Conservation (phyloP, 2,329 filamentous ascomycete genomes). For the Fusarium verticillioides region DNA sequence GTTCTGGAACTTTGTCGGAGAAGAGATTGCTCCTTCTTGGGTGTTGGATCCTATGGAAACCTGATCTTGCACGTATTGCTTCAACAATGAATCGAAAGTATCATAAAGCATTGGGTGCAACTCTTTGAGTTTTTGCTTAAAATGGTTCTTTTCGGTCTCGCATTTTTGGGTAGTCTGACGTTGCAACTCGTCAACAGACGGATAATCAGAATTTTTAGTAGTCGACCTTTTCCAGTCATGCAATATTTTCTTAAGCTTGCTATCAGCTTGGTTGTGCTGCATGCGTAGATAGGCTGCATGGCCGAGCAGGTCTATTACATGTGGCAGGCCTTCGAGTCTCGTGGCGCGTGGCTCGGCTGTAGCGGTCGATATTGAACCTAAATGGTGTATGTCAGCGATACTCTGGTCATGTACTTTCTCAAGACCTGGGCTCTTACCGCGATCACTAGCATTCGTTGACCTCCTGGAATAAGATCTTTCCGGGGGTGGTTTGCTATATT, state of each 20-base stretch:
- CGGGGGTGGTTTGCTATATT: not conserved
- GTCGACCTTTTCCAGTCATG: constrained; percentile 27
- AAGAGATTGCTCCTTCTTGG: not conserved
- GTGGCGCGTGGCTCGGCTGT: not conserved
- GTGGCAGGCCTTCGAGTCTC: constrained; percentile 6
- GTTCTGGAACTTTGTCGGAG: not conserved
- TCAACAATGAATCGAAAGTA: not conserved
- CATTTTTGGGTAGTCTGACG: constrained; percentile 22
- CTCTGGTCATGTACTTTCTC: not conserved
- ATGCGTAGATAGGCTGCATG: constrained; percentile 37
- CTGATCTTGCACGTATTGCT: constrained; percentile 1
- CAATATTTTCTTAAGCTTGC: constrained; percentile 25
- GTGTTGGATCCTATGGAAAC: not conserved
- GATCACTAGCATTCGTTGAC: constrained; percentile 16
- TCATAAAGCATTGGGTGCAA: constrained; percentile 21
- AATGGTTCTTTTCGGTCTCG: constrained; percentile 10
- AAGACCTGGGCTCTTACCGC: constrained; percentile 21
- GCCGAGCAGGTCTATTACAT: constrained; percentile 35
- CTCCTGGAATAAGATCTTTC: constrained; percentile 7
- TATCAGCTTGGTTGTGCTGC: constrained; percentile 30
- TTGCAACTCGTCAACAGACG: constrained; percentile 33
- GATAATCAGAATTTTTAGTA: constrained; percentile 37
- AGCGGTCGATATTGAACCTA: constrained; percentile 1
- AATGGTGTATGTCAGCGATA: not conserved
- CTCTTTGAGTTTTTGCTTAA: constrained; percentile 7